Percentiles rank a stretch among this genome's conserved stretches.
Evolutionary conservation across 352 stramenopile genomes (phyloP).

Genomic region (Thalassiosira ordinaria): DNA sequence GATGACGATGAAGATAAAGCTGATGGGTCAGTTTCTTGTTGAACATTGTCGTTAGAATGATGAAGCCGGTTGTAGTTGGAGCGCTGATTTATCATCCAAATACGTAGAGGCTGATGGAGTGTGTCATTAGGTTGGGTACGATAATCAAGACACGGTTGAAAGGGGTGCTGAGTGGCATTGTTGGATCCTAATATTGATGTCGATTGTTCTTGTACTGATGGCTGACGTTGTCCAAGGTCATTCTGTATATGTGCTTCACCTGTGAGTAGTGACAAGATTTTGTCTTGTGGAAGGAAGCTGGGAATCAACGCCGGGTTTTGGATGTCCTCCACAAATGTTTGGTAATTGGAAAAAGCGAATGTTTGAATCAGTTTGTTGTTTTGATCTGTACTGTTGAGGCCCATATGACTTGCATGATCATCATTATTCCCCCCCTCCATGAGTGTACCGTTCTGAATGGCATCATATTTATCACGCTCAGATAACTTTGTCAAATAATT

Average conservation of each 20-base stretch:
- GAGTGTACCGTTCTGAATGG: neutral
- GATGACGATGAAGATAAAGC: conserved; percentile 6
- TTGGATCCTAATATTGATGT: conserved; percentile 3
- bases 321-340: conserved; percentile 40
- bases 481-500: conserved; percentile 28
- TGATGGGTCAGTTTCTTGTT: neutral
- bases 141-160: conserved; percentile 41
- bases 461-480: conserved; percentile 5
- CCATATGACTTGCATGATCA: neutral
- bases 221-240: conserved; percentile 25
- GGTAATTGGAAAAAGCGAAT: conserved; percentile 43
- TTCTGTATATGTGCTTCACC: conserved; percentile 31
- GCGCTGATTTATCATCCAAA: conserved; percentile 57
- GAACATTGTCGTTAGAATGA: conserved; percentile 18
- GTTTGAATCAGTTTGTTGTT: conserved; percentile 10
- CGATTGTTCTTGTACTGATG: no score
- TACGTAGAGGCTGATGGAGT: conserved; percentile 43
- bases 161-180: neutral
- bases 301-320: conserved; percentile 38
- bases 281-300: conserved; percentile 51
- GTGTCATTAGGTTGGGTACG: conserved; percentile 30
- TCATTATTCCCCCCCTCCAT: neutral
- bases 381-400: conserved; percentile 5
- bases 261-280: conserved; percentile 40
- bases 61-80: conserved; percentile 51